Base-by-base conservation (phyloP, 352 stramenopile species). In the Globisporangium middletonii region DNA sequence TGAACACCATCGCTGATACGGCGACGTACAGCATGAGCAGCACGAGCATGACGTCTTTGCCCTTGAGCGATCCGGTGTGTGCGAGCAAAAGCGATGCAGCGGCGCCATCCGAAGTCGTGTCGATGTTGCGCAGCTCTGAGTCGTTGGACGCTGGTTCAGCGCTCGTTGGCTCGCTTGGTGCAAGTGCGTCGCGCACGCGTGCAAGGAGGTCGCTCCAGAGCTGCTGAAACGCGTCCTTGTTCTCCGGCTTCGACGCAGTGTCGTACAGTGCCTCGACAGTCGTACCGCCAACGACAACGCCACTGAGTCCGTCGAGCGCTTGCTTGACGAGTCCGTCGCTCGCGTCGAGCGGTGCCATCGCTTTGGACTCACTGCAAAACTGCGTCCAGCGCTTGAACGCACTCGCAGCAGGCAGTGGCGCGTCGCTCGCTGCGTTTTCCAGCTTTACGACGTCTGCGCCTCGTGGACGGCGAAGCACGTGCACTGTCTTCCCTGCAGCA, bases 321-420 rank as follows among this genome's bases (percentile, higher is more conserved):
- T 43, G 49, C 49, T 54, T 18, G 7, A 54, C 2, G 30, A 51
- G 15, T 4, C 30, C 42, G 28, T 50, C 28, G 6, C 19, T 43
- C 6, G 27, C 42, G 26, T 58, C 27, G 4, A 26, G 23, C 28
- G 35, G 5, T 7, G 53, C 0, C 9, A 18, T 3, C 16, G 53
- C 5, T 4, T 43, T 26, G 4, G 0, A 6, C 4, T 26, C 18
- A 12, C 30, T 52, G 30, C 28, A 18, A 42, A 55, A 46, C 13
- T 43, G 28, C 13, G 27, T 51, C 45, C 53, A 59, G 44, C 28
- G 42, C 53, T 59, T 59, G 53, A 59, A 43, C 18, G 53, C 27
- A 19, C n/a, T 59, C 28, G 45, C 43, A 5, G 18, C 43, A 13
- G 53, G 42, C 27, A 59, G 44, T 3, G 18, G 28, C 28, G 49